Base-by-base conservation (phyloP, 148 eudicot species). In the Oxyria digyna region DNA sequence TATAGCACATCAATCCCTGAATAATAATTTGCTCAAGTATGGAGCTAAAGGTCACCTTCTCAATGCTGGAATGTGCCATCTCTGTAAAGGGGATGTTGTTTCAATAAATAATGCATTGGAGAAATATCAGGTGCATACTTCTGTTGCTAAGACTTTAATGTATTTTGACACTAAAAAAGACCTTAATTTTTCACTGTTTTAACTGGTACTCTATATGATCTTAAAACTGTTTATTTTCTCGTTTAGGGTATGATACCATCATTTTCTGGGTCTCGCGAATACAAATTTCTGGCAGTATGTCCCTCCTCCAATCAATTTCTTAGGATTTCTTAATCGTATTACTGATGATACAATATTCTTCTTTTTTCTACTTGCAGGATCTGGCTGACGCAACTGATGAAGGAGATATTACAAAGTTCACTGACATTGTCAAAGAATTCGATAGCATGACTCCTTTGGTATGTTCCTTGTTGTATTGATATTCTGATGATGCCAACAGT, bases 51-150 rank as follows among this genome's bases (percentile, higher is more conserved):
- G 93, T 45, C 89, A 85, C 77, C 89, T 87, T 72, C 89, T 87
- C 68, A 87, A 87, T 75, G 93, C 93, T 67, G 93, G 93, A 63
- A 76, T 87, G 77, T 87, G 93, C 74, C 89, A 87, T 74, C 93
- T 87, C 43, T 87, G 87, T 55, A 87, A 81, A 76, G 83, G 79
- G 24, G 93, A 87, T 74, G 78, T 77, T 31, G 89, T 85, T 71
- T 82, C 92, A 67, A 87, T 85, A 68, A 78, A 72, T 69, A 87
- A 87, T 66, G 81, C 89, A 50, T 73, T 87, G 77, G 87, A 85
- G 43, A 74, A 78, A 78, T 83, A 87, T 73, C 82, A 85, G 93
- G 93, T 87, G 48, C n/a, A 24, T 18, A 42, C 66, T 49, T 66
- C 50, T 66, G 27, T 12, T 49, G 18, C 43, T 67, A 59, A 49